Evolutionary conservation across 1,284 basidiomycete species (phyloP), one percentile per base, ranked within the genome.

Genomic region (Microbotryum silenes-acaulis): DNA sequence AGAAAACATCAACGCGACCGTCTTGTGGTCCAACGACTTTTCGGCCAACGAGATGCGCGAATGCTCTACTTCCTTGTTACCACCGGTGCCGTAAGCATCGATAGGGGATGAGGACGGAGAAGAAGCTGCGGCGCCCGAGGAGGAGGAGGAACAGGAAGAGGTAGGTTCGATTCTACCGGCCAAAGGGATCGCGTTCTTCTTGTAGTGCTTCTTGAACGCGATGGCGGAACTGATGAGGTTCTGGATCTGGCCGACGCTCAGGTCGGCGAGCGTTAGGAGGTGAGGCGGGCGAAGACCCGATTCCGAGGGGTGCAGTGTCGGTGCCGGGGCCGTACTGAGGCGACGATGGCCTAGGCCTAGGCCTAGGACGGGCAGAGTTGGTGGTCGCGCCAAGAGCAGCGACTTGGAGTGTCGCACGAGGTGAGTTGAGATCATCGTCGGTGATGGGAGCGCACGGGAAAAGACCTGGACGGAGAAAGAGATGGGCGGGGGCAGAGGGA

Each of bases 1-100:
- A 23, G 84, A 87, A 75, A 98, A 98, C 51, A 97, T 77, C 62
- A 98, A 78, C 0, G 92, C 94, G 62, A 97, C 82, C 0, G 88
- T 84, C 75, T 92, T 91, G 74, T 83, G 82, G 68, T 83, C 82
- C 56, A 70, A 66, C 37, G 60, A 61, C 51, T 61, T 64, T 6
- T 57, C 56, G 5, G 60, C 59, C n/a, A 50, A 6, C 55, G 18
- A 25, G 18, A 31, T 23, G 9, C 14, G 37, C 12, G 37, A 42
- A 18, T 4, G 37, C 16, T 42, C 37, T 14, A 42, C 1, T 42
- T 42, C 37, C 16, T 42, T 42, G 37, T 42, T 42, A 3, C 37
- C 37, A 42, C 37, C 37, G 4, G 37, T 42, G 5, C 37, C 37
- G 12, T 42, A 42, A 10, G 12, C 37, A 10, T 42, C 16, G 37